Conservation (phyloP, 2,329 filamentous ascomycete genomes). For the Verticillium tricorpus region DNA sequence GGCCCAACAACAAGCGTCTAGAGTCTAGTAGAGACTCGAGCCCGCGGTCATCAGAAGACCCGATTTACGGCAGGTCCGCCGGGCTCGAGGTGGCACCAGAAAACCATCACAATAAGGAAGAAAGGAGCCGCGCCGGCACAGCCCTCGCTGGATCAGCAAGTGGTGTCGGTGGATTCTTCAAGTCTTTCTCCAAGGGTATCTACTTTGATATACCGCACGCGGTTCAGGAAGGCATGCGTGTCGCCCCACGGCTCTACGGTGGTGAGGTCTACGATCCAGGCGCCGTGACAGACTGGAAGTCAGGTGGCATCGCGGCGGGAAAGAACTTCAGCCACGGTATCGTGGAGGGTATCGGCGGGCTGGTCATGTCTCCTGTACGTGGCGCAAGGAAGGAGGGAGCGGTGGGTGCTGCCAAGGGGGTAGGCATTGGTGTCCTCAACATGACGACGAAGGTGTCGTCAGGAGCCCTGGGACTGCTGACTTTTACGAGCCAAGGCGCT, state of each 20-base stretch:
- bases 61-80: background rate
- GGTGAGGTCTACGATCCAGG: slow-evolving; percentile 25
- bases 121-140: slow-evolving; percentile 3
- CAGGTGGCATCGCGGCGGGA: slow-evolving; percentile 36
- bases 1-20: background rate
- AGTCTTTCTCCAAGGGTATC: slow-evolving; percentile 24
- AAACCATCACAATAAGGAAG: background rate
- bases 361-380: slow-evolving; percentile 36
- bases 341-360: slow-evolving; percentile 36
- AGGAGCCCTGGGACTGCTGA: slow-evolving; percentile 16
- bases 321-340: slow-evolving; percentile 38
- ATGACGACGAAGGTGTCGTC: slow-evolving; percentile 15
- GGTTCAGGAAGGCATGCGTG: slow-evolving; percentile 47
- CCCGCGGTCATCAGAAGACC: background rate
- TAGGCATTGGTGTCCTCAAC: slow-evolving; percentile 34
- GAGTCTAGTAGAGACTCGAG: background rate
- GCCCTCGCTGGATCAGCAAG: slow-evolving; percentile 9
- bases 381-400: slow-evolving; percentile 34
- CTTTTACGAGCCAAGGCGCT: slow-evolving; percentile 15
- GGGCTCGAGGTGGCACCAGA: background rate
- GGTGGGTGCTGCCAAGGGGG: slow-evolving; percentile 33
- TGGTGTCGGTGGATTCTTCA: slow-evolving; percentile 31
- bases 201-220: slow-evolving; percentile 44
- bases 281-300: slow-evolving; percentile 40
- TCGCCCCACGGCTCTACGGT: slow-evolving; percentile 47